These are phyloP conservation scores for Malus hybrid DNA, from an alignment of 331 rosid species.

Conservation along the genomic window DNA sequence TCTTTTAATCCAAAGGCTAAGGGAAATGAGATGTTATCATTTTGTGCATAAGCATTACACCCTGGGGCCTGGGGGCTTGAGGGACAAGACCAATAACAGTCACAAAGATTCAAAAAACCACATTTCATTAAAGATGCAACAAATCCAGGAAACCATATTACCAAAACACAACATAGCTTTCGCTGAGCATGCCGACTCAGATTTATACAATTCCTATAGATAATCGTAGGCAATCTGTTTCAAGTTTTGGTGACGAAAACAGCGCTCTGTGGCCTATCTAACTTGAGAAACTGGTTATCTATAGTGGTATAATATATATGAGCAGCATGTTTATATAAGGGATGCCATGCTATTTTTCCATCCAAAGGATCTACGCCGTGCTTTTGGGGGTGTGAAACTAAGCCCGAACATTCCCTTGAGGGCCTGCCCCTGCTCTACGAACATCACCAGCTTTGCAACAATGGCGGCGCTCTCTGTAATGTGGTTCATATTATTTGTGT, in stretches of 20 bases:
- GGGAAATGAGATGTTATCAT: not conserved
- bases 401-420: constrained; percentile 96
- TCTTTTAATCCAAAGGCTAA: not conserved
- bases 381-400: constrained; percentile 58
- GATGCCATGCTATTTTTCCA: constrained; percentile 63
- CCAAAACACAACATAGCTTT: not conserved
- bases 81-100: not conserved
- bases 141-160: not conserved
- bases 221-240: not conserved
- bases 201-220: not conserved
- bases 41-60: no score
- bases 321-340: constrained; percentile 18
- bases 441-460: constrained; percentile 76
- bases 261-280: constrained; percentile 18
- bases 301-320: constrained; percentile 2
- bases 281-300: constrained; percentile 13
- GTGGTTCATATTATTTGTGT: constrained; percentile 50
- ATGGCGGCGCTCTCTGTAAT: constrained; percentile 64
- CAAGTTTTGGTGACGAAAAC: constrained; percentile 8
- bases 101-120: not conserved
- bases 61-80: no score
- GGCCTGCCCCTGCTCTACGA: constrained; percentile 70
- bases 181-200: not conserved
- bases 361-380: constrained; percentile 45
- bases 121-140: not conserved